These are phyloP conservation scores for Inosperma sp. DNA, from an alignment of 768 basidiomycete species.

Conservation along the genomic window DNA sequence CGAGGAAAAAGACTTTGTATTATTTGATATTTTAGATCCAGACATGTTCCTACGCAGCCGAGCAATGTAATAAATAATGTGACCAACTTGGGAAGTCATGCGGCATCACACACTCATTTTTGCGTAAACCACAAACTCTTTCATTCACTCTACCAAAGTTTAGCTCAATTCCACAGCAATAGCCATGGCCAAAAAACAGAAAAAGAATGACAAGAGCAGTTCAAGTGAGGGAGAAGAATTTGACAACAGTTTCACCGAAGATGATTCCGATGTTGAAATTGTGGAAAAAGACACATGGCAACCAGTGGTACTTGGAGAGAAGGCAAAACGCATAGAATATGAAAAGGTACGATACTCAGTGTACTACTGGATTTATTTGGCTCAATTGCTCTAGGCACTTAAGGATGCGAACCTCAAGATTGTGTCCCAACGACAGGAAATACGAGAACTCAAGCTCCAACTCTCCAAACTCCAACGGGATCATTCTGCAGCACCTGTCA, in stretches of 20 bases:
- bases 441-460: neutral
- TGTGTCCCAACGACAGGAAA: neutral
- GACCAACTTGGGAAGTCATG: too few species aligned
- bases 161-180: neutral
- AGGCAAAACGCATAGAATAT: neutral
- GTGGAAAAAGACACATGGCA: conserved; percentile 1
- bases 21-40: conserved; percentile 28
- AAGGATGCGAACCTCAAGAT: neutral
- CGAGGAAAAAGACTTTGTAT: conserved; percentile 18
- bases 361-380: neutral
- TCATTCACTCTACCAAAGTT: neutral
- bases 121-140: neutral
- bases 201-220: neutral
- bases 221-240: neutral
- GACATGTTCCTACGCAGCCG: conserved; percentile 25
- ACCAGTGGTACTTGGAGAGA: neutral
- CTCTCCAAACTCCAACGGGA: neutral
- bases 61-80: too few species aligned
- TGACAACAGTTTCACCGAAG: neutral
- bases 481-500: neutral
- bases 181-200: neutral
- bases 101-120: too few species aligned
- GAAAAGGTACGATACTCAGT: neutral
- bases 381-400: neutral
- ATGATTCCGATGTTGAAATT: neutral